These are phyloP conservation scores for Brassica cretica DNA, from an alignment of 345 rosid species.

Conservation along the genomic window DNA sequence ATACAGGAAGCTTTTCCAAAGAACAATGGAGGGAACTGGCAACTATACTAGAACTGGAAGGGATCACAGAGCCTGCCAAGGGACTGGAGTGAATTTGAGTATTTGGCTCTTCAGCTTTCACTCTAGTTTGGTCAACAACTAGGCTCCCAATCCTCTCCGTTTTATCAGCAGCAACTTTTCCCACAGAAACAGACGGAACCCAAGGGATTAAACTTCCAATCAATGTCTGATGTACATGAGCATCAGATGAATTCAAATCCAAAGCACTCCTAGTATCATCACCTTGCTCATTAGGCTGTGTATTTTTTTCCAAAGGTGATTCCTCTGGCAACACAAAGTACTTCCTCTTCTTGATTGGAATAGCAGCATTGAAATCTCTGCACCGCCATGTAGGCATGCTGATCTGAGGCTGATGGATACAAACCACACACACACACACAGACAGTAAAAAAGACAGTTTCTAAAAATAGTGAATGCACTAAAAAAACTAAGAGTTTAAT, in stretches of 20 bases:
- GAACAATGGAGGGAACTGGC: conserved; percentile 11
- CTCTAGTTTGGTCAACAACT: conserved; percentile 19
- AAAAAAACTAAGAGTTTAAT: not conserved
- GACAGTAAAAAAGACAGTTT: conserved; percentile 8
- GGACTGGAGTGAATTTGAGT: conserved; percentile 30
- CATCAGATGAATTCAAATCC: conserved; percentile 38
- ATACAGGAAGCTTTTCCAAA: conserved; percentile 13
- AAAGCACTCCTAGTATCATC: conserved; percentile 31
- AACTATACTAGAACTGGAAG: conserved; percentile 27
- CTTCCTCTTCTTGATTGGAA: conserved; percentile 90
- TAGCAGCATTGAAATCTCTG: conserved; percentile 56
- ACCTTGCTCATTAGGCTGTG: conserved; percentile 28
- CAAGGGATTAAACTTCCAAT: not conserved
- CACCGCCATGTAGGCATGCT: conserved; percentile 49
- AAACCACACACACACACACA: conserved; percentile 28
- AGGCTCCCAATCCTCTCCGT: not conserved
- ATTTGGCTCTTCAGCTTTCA: conserved; percentile 42
- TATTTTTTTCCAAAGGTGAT: conserved; percentile 33
- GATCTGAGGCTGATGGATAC: conserved; percentile 53
- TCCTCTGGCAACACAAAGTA: conserved; percentile 46
- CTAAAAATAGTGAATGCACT: conserved; percentile 6
- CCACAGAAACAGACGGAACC: conserved; percentile 9
- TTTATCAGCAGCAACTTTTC: conserved; percentile 7
- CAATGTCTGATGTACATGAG: conserved; percentile 17
- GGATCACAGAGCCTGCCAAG: conserved; percentile 30